A percentile compares a stretch with the other conserved stretches of the same genome.
These are phyloP conservation scores for Exophiala mesophila DNA, from an alignment of 2,329 filamentous ascomycete genomes.

Conservation along the genomic window DNA sequence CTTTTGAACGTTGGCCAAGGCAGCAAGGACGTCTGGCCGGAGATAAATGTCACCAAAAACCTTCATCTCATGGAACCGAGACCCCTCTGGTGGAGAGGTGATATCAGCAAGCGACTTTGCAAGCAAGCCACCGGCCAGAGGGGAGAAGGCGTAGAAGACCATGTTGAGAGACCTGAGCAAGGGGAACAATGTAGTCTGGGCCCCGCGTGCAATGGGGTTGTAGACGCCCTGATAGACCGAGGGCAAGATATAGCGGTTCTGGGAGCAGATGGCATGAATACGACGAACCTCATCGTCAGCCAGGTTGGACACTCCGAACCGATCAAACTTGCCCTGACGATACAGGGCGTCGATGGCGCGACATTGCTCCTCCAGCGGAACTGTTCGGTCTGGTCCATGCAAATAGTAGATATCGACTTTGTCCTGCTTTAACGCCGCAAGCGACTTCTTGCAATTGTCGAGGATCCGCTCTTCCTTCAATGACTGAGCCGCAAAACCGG, in stretches of 20 bases:
- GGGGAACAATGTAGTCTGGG: conserved; percentile 34
- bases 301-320: conserved; percentile 37
- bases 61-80: conserved; percentile 28
- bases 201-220: conserved; percentile 33
- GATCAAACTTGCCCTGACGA: conserved; percentile 28
- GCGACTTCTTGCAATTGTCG: conserved; percentile 3
- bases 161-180: conserved; percentile 31
- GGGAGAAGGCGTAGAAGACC: conserved; percentile 26
- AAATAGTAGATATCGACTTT: conserved; percentile 35
- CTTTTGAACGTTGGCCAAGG: conserved; percentile 30
- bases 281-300: conserved; percentile 28
- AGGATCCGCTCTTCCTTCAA: conserved; percentile 10
- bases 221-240: conserved; percentile 38
- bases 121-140: conserved; percentile 33
- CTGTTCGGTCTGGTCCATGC: conserved; percentile 33
- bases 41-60: conserved; percentile 26
- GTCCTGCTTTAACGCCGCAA: conserved; percentile 9
- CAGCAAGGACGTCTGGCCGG: conserved; percentile 29
- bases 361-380: conserved; percentile 35
- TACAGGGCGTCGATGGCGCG: conserved; percentile 32
- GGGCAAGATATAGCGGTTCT: conserved; percentile 33
- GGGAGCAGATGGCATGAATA: conserved; percentile 33
- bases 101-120: conserved; percentile 29
- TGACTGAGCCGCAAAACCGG: conserved; percentile 9
- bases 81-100: conserved; percentile 27